Evolutionary conservation across 495 filamentous ascomycete genomes (phyloP), one percentile per base, ranked within the genome.

Genomic region (Cercophora samala): DNA sequence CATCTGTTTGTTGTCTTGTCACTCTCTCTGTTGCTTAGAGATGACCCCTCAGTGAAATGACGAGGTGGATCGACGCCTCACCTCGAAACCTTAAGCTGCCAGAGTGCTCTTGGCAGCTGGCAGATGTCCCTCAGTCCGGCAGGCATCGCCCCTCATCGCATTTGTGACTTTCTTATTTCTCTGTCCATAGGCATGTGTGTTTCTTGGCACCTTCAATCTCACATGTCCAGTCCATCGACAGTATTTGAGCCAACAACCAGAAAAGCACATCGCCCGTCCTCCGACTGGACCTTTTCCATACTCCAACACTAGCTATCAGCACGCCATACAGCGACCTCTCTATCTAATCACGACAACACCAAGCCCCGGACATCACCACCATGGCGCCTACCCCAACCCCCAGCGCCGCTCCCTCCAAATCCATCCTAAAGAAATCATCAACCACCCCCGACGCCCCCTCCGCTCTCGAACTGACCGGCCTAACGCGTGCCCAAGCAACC

Each of bases 401-500:
- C 64, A n/a, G n/a, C n/a, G n/a, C n/a, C n/a, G n/a, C n/a, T n/a
- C n/a, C n/a, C n/a, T n/a, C 53, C 11, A 64, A 56, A 46, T 53
- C 32, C n/a, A 70, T 70, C 53, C 68, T 67, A 58, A 70, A 70
- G 19, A 64, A 67, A 25, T 29, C 0, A 22, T 17, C 59, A 8
- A 42, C 53, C 29, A 8, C 60, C 37, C 29, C 67, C 6, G 18
- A 53, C 58, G 9, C 37, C 6, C 37, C 58, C 29, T 9, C 21
- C 0, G 24, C 25, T 24, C 24, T 56, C 5, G 18, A 46, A 29
- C 54, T 59, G 37, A 62, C 68, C 15, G 64, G 68, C 52, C 8
- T 67, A 26, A 84, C 88, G 54, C 93, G 93, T 17, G 78, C 97
- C 58, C 85, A 91, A 67, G 93, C 96, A 79, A 93, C 94, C 15